These are phyloP conservation scores for Apiosordaria backusii DNA, from an alignment of 495 filamentous ascomycete genomes.

Conservation along the genomic window DNA sequence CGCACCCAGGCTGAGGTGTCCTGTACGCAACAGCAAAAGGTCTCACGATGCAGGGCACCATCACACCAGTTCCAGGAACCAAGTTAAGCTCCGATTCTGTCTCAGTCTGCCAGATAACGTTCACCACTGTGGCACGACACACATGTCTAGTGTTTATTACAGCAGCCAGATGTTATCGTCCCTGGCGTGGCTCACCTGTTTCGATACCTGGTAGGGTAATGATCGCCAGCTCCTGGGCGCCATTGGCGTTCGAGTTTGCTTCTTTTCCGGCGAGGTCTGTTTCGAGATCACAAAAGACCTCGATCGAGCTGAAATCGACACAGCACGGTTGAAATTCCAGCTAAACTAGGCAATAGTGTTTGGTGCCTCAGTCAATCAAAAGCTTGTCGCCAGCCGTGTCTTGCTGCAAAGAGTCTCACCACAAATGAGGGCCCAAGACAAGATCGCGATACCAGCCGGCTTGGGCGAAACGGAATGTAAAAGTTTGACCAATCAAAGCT, in stretches of 20 bases:
- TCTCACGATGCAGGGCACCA: background rate
- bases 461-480: background rate
- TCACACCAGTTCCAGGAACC: conserved; percentile 7
- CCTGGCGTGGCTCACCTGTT: background rate
- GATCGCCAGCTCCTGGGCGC: background rate
- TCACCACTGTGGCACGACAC: background rate
- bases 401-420: background rate
- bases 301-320: background rate
- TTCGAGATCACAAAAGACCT: background rate
- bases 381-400: conserved; percentile 8
- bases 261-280: background rate
- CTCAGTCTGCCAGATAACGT: conserved; percentile 9
- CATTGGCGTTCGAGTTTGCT: background rate
- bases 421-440: background rate
- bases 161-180: background rate
- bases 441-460: background rate
- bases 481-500: background rate
- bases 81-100: conserved; percentile 8
- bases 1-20: background rate
- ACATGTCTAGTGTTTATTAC: conserved; percentile 1
- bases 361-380: conserved; percentile 5
- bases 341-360: background rate
- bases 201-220: background rate
- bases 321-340: background rate
- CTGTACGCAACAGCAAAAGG: background rate